Conservation (phyloP, 1,284 basidiomycete genomes). For the Ustilago cynodontis region DNA sequence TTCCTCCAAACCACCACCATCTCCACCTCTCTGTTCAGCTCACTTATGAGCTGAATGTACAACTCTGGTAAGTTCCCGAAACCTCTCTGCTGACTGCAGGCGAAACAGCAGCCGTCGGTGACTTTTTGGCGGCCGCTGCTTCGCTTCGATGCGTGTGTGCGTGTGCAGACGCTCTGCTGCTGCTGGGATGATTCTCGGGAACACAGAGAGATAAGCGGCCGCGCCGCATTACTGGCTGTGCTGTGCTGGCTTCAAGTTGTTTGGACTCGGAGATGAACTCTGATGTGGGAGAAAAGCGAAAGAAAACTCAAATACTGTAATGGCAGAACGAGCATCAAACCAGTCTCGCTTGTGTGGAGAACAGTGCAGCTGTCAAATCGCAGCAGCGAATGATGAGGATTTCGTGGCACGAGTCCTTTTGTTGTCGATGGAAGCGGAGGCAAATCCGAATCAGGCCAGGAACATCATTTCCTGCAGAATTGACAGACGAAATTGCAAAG, state of each 20-base stretch:
- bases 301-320: too few relatives aligned
- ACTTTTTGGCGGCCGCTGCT: constrained; percentile 1
- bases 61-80: too few relatives aligned
- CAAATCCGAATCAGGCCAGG: constrained; percentile 4
- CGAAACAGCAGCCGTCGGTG: too few relatives aligned
- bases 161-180: background rate
- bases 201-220: background rate
- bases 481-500: background rate
- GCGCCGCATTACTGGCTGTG: background rate
- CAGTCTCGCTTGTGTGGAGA: constrained; percentile 1
- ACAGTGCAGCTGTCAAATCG: background rate
- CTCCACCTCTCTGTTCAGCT: too few relatives aligned
- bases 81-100: too few relatives aligned
- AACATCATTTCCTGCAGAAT: background rate
- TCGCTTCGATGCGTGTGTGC: constrained; percentile 1
- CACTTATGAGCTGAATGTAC: too few relatives aligned
- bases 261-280: constrained; percentile 1
- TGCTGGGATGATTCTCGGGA: background rate
- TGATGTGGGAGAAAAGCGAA: background rate
- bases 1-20: too few relatives aligned
- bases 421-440: background rate
- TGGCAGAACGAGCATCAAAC: background rate
- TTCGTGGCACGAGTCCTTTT: background rate
- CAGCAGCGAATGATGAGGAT: too few relatives aligned
- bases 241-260: constrained; percentile 1